These are phyloP conservation scores for Diutina scorzettiae DNA, from an alignment of 1,139 yeast species.

Conservation along the genomic window DNA sequence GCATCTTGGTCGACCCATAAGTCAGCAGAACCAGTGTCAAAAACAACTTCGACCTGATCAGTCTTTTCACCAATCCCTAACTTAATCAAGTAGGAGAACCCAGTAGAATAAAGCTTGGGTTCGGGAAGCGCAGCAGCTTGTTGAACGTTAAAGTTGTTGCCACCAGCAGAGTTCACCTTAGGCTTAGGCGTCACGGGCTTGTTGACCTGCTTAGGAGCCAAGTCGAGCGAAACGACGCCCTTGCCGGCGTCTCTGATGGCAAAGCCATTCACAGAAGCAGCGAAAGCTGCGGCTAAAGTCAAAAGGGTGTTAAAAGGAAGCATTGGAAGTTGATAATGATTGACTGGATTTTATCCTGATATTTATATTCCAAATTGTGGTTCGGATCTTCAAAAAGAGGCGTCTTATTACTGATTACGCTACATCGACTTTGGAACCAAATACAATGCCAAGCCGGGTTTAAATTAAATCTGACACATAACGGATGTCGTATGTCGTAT, in stretches of 20 bases:
- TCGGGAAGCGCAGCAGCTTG: no score
- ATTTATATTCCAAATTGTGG: no score
- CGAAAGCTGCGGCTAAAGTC: neutral
- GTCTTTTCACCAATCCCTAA: slow-evolving; percentile 6
- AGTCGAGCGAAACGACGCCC: neutral
- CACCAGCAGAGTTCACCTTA: no score
- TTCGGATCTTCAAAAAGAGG: no score
- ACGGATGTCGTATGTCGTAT: no score
- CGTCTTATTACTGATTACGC: no score
- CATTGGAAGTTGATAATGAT: no score
- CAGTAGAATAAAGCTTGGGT: neutral
- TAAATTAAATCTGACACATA: no score
- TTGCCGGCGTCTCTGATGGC: neutral
- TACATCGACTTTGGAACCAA: no score
- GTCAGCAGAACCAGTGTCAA: slow-evolving; percentile 11
- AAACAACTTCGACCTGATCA: slow-evolving; percentile 7
- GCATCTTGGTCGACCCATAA: slow-evolving; percentile 8
- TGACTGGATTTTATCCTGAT: no score
- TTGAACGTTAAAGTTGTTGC: no score
- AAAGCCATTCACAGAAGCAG: neutral
- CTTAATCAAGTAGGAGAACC: neutral
- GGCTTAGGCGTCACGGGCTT: neutral
- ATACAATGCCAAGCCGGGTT: no score
- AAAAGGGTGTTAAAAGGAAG: neutral
- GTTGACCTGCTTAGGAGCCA: neutral